Conservation (phyloP, 768 basidiomycete genomes). For the Lentinula aciculospora region DNA sequence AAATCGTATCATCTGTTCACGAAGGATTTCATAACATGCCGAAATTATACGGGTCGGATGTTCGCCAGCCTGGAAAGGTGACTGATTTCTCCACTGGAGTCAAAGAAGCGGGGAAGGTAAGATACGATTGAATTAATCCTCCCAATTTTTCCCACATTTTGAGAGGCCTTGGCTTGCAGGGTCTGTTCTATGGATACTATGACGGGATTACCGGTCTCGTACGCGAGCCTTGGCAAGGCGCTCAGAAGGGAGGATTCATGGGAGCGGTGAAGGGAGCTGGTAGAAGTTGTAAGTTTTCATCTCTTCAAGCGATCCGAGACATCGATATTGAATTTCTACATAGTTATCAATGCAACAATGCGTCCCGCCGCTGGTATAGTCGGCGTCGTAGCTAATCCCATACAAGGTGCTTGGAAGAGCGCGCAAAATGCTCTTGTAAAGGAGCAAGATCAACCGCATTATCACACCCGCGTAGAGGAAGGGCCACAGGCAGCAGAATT, state of each 20-base stretch:
- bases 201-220: conserved; percentile 31
- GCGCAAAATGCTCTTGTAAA: conserved; percentile 22
- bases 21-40: conserved; percentile 41
- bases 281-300: conserved; percentile 23
- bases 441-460: conserved; percentile 27
- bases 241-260: conserved; percentile 28
- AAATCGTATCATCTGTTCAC: conserved; percentile 34
- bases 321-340: not conserved
- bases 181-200: conserved; percentile 27
- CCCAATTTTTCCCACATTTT: not conserved
- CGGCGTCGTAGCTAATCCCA: conserved; percentile 25
- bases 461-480: conserved; percentile 31
- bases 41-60: conserved; percentile 34
- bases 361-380: conserved; percentile 27
- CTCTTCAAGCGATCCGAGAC: not conserved
- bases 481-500: conserved; percentile 29
- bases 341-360: conserved; percentile 26
- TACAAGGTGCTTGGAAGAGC: conserved; percentile 31
- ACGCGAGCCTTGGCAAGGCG: conserved; percentile 25
- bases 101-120: conserved; percentile 42
- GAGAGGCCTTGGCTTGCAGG: conserved; percentile 9
- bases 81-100: conserved; percentile 36
- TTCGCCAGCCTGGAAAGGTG: conserved; percentile 35
- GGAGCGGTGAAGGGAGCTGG: conserved; percentile 30
- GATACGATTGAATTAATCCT: not conserved